phyloP scores from a whole-genome alignment of 805 yeast species.

The Ogataea siamensis region DNA sequence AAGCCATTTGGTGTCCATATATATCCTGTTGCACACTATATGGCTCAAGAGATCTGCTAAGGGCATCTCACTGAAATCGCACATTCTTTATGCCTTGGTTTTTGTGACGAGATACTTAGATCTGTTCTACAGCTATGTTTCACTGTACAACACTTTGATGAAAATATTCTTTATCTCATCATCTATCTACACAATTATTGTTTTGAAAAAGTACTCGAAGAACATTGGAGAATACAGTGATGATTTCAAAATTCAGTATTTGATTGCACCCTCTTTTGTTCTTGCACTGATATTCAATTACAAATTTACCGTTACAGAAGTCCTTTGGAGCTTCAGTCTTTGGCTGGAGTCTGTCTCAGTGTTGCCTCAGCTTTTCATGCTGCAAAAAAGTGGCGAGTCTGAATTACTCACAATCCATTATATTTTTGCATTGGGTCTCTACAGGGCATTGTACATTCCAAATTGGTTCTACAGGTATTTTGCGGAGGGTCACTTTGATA shows the following conservation, averaged over 20 bases:
- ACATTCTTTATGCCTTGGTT: conserved; percentile 70
- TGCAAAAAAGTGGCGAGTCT: conserved; percentile 87
- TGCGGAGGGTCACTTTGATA: conserved; percentile 62
- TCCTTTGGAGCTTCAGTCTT: conserved; percentile 82
- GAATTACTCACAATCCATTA: conserved; percentile 87
- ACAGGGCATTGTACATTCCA: conserved; percentile 86
- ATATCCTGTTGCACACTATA: conserved; percentile 73
- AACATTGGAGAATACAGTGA: conserved; percentile 61
- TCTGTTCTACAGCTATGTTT: conserved; percentile 51
- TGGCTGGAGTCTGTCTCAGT: conserved; percentile 95
- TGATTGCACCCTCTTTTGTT: conserved; percentile 60
- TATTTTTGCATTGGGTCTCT: conserved; percentile 88
- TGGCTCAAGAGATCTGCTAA: conserved; percentile 59
- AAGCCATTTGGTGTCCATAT: conserved; percentile 77
- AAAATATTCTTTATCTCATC: conserved; percentile 77
- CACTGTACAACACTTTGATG: conserved; percentile 77
- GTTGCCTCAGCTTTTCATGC: conserved; percentile 86
- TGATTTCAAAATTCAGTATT: conserved; percentile 70
- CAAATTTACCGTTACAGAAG: conserved; percentile 58
- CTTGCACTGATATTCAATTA: conserved; percentile 62
- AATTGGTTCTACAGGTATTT: conserved; percentile 91
- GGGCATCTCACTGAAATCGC: conserved; percentile 90
- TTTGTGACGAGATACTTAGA: conserved; percentile 73
- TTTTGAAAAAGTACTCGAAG: conserved; percentile 63
- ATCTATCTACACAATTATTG: conserved; percentile 68